Conservation (phyloP, 495 filamentous ascomycete species). For the Thermothielavioides terrestris region DNA sequence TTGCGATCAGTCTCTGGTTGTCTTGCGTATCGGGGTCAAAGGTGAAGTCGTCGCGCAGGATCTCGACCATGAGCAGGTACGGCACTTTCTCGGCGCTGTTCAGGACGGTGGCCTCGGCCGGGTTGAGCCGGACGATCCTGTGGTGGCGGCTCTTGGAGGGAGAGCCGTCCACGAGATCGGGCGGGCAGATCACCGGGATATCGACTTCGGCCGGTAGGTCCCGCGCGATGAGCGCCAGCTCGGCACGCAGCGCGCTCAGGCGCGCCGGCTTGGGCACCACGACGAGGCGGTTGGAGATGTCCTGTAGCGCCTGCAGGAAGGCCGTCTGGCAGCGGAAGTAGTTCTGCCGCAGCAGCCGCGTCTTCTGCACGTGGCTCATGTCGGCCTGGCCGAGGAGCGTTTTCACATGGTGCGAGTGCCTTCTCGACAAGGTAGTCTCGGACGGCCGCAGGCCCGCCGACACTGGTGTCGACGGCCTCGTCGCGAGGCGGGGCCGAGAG, state of each 20-base stretch:
- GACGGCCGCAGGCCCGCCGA: constrained; percentile 45
- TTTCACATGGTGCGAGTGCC: constrained; percentile 43
- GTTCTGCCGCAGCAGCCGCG: constrained; percentile 56
- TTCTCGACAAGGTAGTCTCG: constrained; percentile 37
- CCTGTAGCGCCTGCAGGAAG: constrained; percentile 62
- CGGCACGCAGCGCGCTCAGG: constrained; percentile 64
- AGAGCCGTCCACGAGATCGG: constrained; percentile 53
- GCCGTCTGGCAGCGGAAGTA: constrained; percentile 68
- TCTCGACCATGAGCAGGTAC: constrained; percentile 68
- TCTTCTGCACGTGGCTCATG: constrained; percentile 48
- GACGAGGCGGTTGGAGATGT: constrained; percentile 68
- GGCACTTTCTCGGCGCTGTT: constrained; percentile 75
- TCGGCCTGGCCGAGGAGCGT: constrained; percentile 42
- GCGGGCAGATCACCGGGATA: constrained; percentile 65
- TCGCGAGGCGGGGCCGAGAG: constrained; percentile 34
- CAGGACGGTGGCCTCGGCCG: constrained; percentile 66
- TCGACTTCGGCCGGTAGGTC: constrained; percentile 70
- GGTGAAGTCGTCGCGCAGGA: constrained; percentile 63
- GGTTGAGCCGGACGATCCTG: constrained; percentile 65
- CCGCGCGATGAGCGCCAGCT: constrained; percentile 62
- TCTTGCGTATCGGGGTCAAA: constrained; percentile 59
- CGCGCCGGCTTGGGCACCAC: constrained; percentile 65
- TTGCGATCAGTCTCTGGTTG: constrained; percentile 53
- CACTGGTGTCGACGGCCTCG: constrained; percentile 41
- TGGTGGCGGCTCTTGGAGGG: constrained; percentile 60